Evolutionary conservation across 768 basidiomycete genomes (phyloP).

Genomic region (Asterophora lycoperdoides): DNA sequence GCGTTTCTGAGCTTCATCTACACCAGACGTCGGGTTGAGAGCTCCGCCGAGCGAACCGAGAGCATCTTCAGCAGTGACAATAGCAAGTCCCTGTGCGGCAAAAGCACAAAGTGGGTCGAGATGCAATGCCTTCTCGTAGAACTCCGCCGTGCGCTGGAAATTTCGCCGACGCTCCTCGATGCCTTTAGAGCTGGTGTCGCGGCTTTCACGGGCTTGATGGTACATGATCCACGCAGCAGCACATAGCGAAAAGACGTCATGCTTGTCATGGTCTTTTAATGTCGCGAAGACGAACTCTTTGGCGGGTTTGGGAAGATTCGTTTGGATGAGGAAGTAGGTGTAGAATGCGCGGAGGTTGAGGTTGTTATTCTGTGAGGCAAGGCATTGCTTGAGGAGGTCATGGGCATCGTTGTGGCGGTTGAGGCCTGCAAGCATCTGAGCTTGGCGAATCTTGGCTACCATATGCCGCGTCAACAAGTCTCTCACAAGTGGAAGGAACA

Average conservation of each 20-base stretch:
- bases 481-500: not conserved
- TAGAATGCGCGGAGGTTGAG: conserved; percentile 91
- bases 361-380: conserved; percentile 71
- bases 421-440: conserved; percentile 66
- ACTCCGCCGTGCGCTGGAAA: conserved; percentile 82
- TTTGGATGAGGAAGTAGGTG: conserved; percentile 86
- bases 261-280: conserved; percentile 78
- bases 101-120: conserved; percentile 84
- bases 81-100: conserved; percentile 94
- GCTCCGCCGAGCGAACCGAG: conserved; percentile 63
- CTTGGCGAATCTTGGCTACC: conserved; percentile 88
- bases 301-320: conserved; percentile 63
- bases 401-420: conserved; percentile 81
- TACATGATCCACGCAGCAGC: conserved; percentile 87
- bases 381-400: conserved; percentile 83
- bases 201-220: conserved; percentile 78
- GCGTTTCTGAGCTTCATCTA: conserved; percentile 64
- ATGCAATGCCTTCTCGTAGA: conserved; percentile 87
- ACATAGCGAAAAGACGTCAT: conserved; percentile 89
- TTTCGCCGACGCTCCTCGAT: conserved; percentile 70
- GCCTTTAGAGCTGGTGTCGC: conserved; percentile 54
- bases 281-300: conserved; percentile 90
- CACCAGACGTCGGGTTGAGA: conserved; percentile 37
- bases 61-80: conserved; percentile 89
- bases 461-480: not conserved